Base-by-base conservation (phyloP, 805 yeast genomes). In the Barnettozyma botsteinii region DNA sequence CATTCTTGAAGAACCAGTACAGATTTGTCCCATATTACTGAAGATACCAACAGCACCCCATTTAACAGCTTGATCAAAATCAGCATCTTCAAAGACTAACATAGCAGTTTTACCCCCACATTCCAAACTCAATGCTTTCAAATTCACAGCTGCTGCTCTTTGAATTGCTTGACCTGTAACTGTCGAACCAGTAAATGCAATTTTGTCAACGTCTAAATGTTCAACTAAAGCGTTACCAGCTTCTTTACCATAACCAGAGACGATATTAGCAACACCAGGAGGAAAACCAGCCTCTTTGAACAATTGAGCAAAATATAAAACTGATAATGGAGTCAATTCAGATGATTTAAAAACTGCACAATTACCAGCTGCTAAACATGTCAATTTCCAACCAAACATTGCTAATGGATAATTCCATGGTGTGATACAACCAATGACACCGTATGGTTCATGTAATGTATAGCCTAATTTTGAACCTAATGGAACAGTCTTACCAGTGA, bases 401-500 rank as follows among this genome's bases (percentile, higher is more conserved):
- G 65, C 65, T 44, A 70, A 59, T 35, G 76, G 76, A 51, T 67
- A 72, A 55, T 72, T 72, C 69, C 74, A 72, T 33, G 77, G 77
- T 37, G 70, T 69, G 38, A 72, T 71, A 48, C 72, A 72, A 6
- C 73, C 78, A 46, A 70, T 67, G 22, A 72, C 73, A 34, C 78
- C 78, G 46, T 69, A 52, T 39, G 78, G 78, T 56, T 71, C 74
- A 51, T 75, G 77, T 31, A 71, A 59, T 13, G 77, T 74, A 55
- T 70, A 73, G 17, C 72, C 69, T 41, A 75, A 67, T 57, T 78
- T 79, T 31, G 72, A 66, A 30, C 73, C 77, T 9, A 79, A 74
- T 52, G 81, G 81, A 45, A 81, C 70, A 13, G 82, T 71, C 43
- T 73, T 67, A 14, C 94, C 94, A 41, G 65, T 66, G 40, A 78